Conservation (phyloP, 257 asterid genomes). For the Salvia miltiorrhiza region DNA sequence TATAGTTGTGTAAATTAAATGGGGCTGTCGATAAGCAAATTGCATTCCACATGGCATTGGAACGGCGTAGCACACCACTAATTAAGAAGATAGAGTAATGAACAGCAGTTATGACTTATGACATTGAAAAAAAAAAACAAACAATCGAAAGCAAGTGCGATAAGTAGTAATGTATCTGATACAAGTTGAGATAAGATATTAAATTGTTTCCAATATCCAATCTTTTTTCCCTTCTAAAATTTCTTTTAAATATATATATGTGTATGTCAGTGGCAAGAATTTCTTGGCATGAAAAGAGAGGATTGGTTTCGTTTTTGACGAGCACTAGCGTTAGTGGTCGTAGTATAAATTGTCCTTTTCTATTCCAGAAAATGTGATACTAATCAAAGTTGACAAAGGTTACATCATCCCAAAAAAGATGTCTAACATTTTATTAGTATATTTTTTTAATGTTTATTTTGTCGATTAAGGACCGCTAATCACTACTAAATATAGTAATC, state of each 20-base stretch:
- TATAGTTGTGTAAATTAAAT: no score
- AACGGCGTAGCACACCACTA: constrained; percentile 7
- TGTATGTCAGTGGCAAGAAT: constrained; percentile 1
- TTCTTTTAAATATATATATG: background rate
- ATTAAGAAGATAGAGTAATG: background rate
- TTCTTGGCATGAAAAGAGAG: background rate
- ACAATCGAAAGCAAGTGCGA: constrained; percentile 24
- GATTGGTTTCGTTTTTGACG: constrained; percentile 8
- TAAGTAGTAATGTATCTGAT: constrained; percentile 26
- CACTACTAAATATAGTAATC: constrained; percentile 17
- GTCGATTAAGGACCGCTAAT: background rate
- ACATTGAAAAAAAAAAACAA: background rate
- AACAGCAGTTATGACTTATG: background rate
- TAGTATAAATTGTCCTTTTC: constrained; percentile 14
- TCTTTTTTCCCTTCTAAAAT: background rate
- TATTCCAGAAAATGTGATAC: background rate
- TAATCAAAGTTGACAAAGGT: constrained; percentile 19
- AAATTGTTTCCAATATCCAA: constrained; percentile 12
- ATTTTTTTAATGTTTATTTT: background rate
- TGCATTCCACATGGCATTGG: constrained; percentile 25
- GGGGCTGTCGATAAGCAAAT: no score
- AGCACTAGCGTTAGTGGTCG: constrained; percentile 24
- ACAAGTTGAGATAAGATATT: constrained; percentile 25
- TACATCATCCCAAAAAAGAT: background rate
- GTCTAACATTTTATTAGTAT: background rate